A percentile compares a stretch with the other conserved stretches of the same genome.
phyloP scores from a whole-genome alignment of 2,329 filamentous ascomycete genomes.

The Bipolaris gigantea region DNA sequence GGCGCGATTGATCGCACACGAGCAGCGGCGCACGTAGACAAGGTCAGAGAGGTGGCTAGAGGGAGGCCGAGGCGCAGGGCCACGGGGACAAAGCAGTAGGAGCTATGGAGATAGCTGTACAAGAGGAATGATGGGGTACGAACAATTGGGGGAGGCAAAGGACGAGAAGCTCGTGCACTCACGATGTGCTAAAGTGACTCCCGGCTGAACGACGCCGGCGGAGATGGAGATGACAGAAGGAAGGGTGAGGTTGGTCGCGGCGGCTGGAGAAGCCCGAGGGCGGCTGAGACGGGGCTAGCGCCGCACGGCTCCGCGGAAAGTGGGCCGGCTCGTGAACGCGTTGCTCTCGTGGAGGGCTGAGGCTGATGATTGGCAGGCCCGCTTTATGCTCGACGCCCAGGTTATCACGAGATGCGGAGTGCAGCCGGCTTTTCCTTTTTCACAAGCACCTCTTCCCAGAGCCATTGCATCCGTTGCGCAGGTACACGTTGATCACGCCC shows the following conservation, averaged over 20 bases:
- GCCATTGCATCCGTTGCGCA: constrained; percentile 1
- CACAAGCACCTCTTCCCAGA: background rate
- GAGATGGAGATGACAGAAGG: constrained; percentile 29
- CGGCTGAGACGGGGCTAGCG: constrained; percentile 28
- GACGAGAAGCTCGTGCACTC: constrained; percentile 43
- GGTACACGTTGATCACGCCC: background rate
- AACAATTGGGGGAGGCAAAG: constrained; percentile 33
- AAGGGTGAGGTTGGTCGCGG: constrained; percentile 27
- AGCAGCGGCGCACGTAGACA: constrained; percentile 38
- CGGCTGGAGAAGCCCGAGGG: constrained; percentile 18
- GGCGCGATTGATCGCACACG: constrained; percentile 39
- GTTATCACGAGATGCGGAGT: constrained; percentile 13
- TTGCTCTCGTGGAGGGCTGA: constrained; percentile 16
- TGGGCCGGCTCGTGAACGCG: constrained; percentile 23
- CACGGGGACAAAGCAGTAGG: constrained; percentile 38
- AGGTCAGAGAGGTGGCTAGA: constrained; percentile 34
- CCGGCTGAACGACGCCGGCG: constrained; percentile 24
- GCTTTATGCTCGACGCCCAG: background rate
- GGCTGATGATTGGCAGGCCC: constrained; percentile 21
- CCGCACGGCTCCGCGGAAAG: constrained; percentile 23
- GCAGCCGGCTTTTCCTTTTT: constrained; percentile 1
- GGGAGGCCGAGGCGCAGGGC: constrained; percentile 34
- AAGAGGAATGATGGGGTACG: constrained; percentile 29
- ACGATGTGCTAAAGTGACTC: constrained; percentile 42
- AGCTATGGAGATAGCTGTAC: constrained; percentile 39